Percentiles rank a stretch among this genome's conserved stretches.
Conservation (phyloP, 257 asterid genomes). For the Plantago major region DNA sequence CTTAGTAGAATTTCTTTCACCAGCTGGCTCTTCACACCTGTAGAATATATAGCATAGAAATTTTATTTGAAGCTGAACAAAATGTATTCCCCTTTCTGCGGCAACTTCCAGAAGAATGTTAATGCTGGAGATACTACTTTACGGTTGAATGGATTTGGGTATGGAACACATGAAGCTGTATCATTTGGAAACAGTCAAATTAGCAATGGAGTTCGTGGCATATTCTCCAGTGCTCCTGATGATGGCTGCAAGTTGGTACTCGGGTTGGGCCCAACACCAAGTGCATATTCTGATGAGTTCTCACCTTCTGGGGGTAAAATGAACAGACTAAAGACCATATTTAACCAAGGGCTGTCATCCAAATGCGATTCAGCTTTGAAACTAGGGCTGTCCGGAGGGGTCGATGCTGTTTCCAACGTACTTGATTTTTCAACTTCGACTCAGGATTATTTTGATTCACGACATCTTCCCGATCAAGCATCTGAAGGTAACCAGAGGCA, state of each 20-base stretch:
- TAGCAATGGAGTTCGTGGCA: conserved; percentile 24
- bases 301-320: conserved; percentile 32
- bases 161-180: conserved; percentile 41
- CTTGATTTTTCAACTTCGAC: conserved; percentile 48
- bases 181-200: conserved; percentile 32
- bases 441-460: conserved; percentile 28
- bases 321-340: conserved; percentile 30
- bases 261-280: conserved; percentile 86
- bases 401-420: conserved; percentile 39
- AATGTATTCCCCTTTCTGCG: conserved; percentile 38
- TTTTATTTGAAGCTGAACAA: conserved; percentile 28
- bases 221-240: conserved; percentile 39
- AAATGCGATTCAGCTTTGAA: conserved; percentile 53
- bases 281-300: conserved; percentile 44
- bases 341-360: conserved; percentile 35
- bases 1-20: conserved; percentile 21
- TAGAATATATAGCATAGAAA: conserved; percentile 16
- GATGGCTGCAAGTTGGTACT: conserved; percentile 88
- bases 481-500: conserved; percentile 29
- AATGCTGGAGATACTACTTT: conserved; percentile 60
- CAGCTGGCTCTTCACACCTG: conserved; percentile 20
- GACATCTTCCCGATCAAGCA: conserved; percentile 33
- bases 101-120: conserved; percentile 29
- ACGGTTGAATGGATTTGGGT: conserved; percentile 68
- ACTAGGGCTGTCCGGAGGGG: conserved; percentile 61